Percentiles rank a stretch among this genome's conserved stretches.
Evolutionary conservation across 2,329 filamentous ascomycete species (phyloP).

Genomic region (Exutisphaerella laricina): DNA sequence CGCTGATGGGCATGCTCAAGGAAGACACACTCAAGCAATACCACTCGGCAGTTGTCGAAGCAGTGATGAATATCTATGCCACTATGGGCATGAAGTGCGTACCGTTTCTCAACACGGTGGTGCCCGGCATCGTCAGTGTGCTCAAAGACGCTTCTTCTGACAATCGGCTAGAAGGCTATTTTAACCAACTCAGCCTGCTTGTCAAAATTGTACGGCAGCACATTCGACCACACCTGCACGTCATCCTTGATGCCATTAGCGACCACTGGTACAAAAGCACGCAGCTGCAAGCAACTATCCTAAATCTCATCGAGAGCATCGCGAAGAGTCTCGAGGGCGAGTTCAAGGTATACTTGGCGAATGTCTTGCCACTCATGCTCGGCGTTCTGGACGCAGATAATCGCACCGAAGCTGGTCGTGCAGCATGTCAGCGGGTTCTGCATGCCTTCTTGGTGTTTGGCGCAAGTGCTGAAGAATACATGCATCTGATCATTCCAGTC

Average conservation of each 20-base stretch:
- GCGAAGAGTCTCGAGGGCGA: slow-evolving; percentile 91
- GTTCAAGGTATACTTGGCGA: slow-evolving; percentile 93
- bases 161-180: slow-evolving; percentile 74
- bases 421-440: slow-evolving; percentile 58
- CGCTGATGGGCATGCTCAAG: slow-evolving; percentile 83
- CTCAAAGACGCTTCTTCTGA: slow-evolving; percentile 74
- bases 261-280: slow-evolving; percentile 83
- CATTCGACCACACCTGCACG: slow-evolving; percentile 81
- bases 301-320: slow-evolving; percentile 89
- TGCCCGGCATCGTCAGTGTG: slow-evolving; percentile 86
- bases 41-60: slow-evolving; percentile 90
- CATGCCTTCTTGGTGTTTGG: slow-evolving; percentile 96
- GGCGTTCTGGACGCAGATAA: slow-evolving; percentile 84
- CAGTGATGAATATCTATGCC: slow-evolving; percentile 98
- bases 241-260: slow-evolving; percentile 78
- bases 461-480: slow-evolving; percentile 93
- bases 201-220: slow-evolving; percentile 96
- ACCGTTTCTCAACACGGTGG: slow-evolving; percentile 85
- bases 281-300: slow-evolving; percentile 81
- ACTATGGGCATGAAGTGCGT: slow-evolving; percentile 95
- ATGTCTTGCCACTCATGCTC: slow-evolving; percentile 86
- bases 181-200: slow-evolving; percentile 89
- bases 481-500: slow-evolving; percentile 96
- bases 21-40: slow-evolving; percentile 85
- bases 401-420: slow-evolving; percentile 58